Evolutionary conservation across 1,284 basidiomycete genomes (phyloP).

Genomic region (Fomitopsis betulina): DNA sequence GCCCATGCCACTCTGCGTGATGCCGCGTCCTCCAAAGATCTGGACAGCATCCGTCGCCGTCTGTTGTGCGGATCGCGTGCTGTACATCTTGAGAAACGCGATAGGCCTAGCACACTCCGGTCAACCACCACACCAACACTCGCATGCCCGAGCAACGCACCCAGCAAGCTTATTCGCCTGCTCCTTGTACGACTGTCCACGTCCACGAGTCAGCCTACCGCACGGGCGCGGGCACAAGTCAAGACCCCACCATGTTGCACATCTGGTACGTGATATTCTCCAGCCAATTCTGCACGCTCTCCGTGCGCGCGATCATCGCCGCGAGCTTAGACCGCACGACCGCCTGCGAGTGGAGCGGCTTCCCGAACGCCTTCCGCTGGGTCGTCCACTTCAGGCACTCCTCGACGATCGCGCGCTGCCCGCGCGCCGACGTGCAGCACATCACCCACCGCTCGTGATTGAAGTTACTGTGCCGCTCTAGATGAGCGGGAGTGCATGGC

Average conservation of each 20-base stretch:
- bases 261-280: constrained; percentile 91
- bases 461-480: constrained; percentile 46
- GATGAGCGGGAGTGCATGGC: background rate
- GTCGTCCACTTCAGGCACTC: constrained; percentile 75
- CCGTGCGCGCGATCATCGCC: constrained; percentile 78
- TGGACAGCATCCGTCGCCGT: constrained; percentile 80
- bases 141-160: constrained; percentile 9
- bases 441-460: constrained; percentile 71
- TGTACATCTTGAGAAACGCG: constrained; percentile 73
- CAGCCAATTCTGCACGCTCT: constrained; percentile 82
- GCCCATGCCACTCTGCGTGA: constrained; percentile 74
- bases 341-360: constrained; percentile 77
- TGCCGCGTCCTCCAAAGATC: constrained; percentile 77
- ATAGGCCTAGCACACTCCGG: constrained; percentile 50
- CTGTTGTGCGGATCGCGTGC: constrained; percentile 61
- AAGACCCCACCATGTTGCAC: constrained; percentile 71
- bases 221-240: background rate
- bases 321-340: constrained; percentile 85
- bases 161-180: constrained; percentile 28
- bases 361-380: constrained; percentile 81
- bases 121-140: background rate
- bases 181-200: constrained; percentile 25
- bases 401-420: constrained; percentile 52
- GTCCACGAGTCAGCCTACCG: constrained; percentile 3
- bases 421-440: constrained; percentile 54